Conservation (phyloP, 441 rosid genomes). For the Lepidium campestre region DNA sequence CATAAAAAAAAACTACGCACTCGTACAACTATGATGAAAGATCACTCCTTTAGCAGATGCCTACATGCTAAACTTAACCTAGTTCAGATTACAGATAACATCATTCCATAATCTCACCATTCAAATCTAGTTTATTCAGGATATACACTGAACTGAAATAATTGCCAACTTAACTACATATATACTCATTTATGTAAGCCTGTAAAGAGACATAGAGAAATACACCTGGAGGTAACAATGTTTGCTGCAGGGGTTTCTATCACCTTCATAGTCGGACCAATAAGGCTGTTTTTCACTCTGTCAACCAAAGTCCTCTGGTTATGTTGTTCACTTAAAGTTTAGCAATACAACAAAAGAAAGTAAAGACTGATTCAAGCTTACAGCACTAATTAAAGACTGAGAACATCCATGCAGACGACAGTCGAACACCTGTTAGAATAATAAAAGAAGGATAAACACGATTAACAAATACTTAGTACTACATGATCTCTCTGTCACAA, state of each 20-base stretch:
- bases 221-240: constrained; percentile 72
- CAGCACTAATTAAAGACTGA: constrained; percentile 58
- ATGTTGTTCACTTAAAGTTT: constrained; percentile 14
- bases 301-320: constrained; percentile 31
- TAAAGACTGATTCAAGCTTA: constrained; percentile 36
- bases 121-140: background rate
- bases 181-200: background rate
- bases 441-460: background rate
- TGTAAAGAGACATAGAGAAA: constrained; percentile 11
- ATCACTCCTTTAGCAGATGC: constrained; percentile 9
- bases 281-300: constrained; percentile 86
- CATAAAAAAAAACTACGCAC: constrained; percentile 9
- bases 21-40: constrained; percentile 2
- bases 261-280: constrained; percentile 63
- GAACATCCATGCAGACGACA: constrained; percentile 84
- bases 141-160: background rate
- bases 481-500: constrained; percentile 1
- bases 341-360: background rate
- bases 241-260: constrained; percentile 64
- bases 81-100: background rate
- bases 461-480: background rate
- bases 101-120: constrained; percentile 6
- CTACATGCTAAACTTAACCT: constrained; percentile 1
- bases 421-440: constrained; percentile 58
- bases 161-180: background rate